Base-by-base conservation (phyloP, 192 early-diverging fungal genomes). In the Mycoemilia scoparia region DNA sequence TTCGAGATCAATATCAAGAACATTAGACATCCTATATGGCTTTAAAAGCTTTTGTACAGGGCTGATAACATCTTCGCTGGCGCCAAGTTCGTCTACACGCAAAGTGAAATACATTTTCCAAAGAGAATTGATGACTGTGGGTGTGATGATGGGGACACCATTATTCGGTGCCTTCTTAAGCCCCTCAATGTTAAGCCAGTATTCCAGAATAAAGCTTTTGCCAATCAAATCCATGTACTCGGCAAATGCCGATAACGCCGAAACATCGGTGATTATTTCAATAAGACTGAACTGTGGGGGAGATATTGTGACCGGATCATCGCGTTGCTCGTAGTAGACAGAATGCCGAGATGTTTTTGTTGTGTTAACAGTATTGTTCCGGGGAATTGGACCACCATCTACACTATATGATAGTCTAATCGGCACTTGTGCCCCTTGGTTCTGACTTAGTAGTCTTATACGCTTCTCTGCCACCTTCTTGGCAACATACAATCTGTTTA, bases 171-270 rank as follows among this genome's bases (percentile, higher is more conserved):
- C 7, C 29, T 49, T 52, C 18, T 68, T 51, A 17, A 74, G 58
- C 15, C 73, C 70, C 42, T 82, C 74, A 10, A 82, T 64, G 33
- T 73, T 62, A 17, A 82, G 41, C 78, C 80, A 83, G 38, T 80
- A 82, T 34, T 79, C 74, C 2, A 82, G 63, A 18, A 73, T 54
- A 4, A 67, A 41, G 49, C 71, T 62, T 36, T 61, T 54, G 2
- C 72, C 76, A 8, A 61, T 64, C 13, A 69, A 60, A 45, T 87
- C 80, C 73, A 79, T 73, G 49, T 76, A 82, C 48, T 82, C 84
- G 41, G 73, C 74, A 54, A 87, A 82, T 27, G 73, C 78, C 0
- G 76, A 75, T 4, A 83, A 41, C 2, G 76, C 65, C 0, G 68
- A 38, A 0, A 73, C 63, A 33, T 82, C 75, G 4, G 67, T 64